A percentile compares a stretch with the other conserved stretches of the same genome.
Evolutionary conservation across 345 rosid species (phyloP).

Genomic region (Barbarea vulgaris): DNA sequence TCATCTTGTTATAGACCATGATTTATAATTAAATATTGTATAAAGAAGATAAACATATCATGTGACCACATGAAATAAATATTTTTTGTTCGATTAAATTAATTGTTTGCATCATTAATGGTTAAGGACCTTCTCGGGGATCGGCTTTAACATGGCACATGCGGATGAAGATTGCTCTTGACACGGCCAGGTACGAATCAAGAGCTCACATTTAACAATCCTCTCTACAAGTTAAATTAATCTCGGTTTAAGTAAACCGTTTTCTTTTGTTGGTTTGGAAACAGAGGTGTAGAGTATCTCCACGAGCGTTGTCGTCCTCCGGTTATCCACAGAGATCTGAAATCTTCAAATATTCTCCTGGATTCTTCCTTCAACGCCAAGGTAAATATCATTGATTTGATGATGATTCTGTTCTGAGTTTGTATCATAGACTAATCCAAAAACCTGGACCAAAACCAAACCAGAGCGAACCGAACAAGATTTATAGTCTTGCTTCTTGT

Average conservation of each 20-base stretch:
- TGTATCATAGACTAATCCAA: background rate
- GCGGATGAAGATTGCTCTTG: slow-evolving; percentile 94
- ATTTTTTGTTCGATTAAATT: background rate
- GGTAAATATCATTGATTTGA: slow-evolving; percentile 44
- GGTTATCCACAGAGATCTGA: slow-evolving; percentile 96
- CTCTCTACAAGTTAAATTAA: slow-evolving; percentile 2
- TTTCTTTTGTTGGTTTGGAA: slow-evolving; percentile 37
- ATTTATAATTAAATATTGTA: background rate
- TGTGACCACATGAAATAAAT: slow-evolving; percentile 27
- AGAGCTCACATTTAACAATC: slow-evolving; percentile 12
- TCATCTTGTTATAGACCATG: slow-evolving; percentile 5
- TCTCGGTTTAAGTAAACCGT: slow-evolving; percentile 27
- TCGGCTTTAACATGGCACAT: slow-evolving; percentile 84
- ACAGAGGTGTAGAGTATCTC: slow-evolving; percentile 94
- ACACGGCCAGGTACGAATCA: slow-evolving; percentile 74
- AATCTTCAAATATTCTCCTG: slow-evolving; percentile 92
- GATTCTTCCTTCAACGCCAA: slow-evolving; percentile 91
- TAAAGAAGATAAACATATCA: slow-evolving; percentile 22
- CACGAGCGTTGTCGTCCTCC: slow-evolving; percentile 90
- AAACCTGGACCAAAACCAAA: too few relatives aligned
- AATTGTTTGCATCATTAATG: slow-evolving; percentile 36
- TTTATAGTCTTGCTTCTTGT: background rate
- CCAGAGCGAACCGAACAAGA: slow-evolving; percentile 3
- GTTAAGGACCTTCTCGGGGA: slow-evolving; percentile 82
- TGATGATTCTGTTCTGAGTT: background rate